Percentiles rank a stretch among this genome's conserved stretches.
Evolutionary conservation across 2,329 filamentous ascomycete species (phyloP).

Genomic region (Hypoxylon sp.): DNA sequence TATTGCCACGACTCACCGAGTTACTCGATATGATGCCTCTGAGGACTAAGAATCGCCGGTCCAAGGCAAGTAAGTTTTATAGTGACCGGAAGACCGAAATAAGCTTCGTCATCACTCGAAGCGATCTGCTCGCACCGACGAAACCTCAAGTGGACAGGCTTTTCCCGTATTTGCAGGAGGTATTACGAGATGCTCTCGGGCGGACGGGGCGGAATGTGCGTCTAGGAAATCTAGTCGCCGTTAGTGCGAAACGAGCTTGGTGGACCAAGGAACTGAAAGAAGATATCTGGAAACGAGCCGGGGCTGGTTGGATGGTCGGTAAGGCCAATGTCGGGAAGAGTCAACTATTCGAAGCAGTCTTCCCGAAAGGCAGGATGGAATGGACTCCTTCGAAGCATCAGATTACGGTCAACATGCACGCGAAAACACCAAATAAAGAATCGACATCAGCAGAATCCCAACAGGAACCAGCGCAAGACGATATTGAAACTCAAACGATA

Average conservation of each 20-base stretch:
- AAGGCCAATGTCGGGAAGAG: slow-evolving; percentile 99
- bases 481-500: slow-evolving; percentile 49
- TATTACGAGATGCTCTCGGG: slow-evolving; percentile 83
- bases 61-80: slow-evolving; percentile 75
- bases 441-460: slow-evolving; percentile 10
- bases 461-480: slow-evolving; percentile 12
- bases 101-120: slow-evolving; percentile 91
- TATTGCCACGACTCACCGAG: slow-evolving; percentile 82
- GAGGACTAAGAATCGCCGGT: slow-evolving; percentile 84
- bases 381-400: slow-evolving; percentile 56
- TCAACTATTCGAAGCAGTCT: slow-evolving; percentile 87
- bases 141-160: slow-evolving; percentile 87
- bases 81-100: slow-evolving; percentile 80
- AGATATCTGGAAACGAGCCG: slow-evolving; percentile 85
- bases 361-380: slow-evolving; percentile 79
- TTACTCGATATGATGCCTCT: slow-evolving; percentile 80
- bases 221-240: slow-evolving; percentile 88
- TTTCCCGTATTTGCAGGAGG: slow-evolving; percentile 86
- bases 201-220: slow-evolving; percentile 77
- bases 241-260: slow-evolving; percentile 89
- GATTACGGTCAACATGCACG: slow-evolving; percentile 55
- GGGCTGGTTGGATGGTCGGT: slow-evolving; percentile 95
- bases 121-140: slow-evolving; percentile 86
- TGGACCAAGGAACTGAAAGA: slow-evolving; percentile 91
- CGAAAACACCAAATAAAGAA: slow-evolving; percentile 30